phyloP scores from a whole-genome alignment of 345 rosid species.

The Dimocarpus longan region DNA sequence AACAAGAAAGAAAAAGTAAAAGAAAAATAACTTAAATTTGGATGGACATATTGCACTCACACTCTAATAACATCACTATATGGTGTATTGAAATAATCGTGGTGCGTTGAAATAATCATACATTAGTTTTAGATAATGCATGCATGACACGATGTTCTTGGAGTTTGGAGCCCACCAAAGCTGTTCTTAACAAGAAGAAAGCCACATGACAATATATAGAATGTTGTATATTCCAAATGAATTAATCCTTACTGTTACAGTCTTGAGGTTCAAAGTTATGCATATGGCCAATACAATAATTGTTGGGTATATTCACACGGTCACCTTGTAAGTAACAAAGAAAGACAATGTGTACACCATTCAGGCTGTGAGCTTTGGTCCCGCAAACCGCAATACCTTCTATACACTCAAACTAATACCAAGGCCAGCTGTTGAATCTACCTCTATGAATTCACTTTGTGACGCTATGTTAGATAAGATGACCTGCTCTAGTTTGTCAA shows the following conservation, averaged over 20 bases:
- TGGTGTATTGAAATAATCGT: no score
- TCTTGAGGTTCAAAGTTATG: neutral
- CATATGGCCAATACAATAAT: neutral
- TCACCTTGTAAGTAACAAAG: neutral
- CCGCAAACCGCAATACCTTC: neutral
- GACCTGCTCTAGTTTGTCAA: neutral
- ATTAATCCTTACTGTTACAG: neutral
- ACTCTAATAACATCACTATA: no score
- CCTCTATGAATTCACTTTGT: slow-evolving; percentile 4
- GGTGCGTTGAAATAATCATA: no score
- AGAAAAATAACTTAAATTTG: no score
- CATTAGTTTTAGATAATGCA: no score
- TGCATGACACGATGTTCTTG: no score
- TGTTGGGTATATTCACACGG: neutral
- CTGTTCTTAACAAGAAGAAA: neutral
- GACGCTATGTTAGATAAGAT: neutral
- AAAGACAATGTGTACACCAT: neutral
- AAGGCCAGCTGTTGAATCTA: neutral
- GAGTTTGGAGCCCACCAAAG: no score
- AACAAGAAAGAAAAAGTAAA: no score
- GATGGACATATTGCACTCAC: no score
- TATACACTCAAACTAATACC: neutral
- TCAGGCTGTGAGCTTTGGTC: neutral
- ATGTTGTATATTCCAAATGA: slow-evolving; percentile 9
- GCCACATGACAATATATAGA: neutral